phyloP scores from a whole-genome alignment of 2,329 filamentous ascomycete species.

The Falciphora oryzae region DNA sequence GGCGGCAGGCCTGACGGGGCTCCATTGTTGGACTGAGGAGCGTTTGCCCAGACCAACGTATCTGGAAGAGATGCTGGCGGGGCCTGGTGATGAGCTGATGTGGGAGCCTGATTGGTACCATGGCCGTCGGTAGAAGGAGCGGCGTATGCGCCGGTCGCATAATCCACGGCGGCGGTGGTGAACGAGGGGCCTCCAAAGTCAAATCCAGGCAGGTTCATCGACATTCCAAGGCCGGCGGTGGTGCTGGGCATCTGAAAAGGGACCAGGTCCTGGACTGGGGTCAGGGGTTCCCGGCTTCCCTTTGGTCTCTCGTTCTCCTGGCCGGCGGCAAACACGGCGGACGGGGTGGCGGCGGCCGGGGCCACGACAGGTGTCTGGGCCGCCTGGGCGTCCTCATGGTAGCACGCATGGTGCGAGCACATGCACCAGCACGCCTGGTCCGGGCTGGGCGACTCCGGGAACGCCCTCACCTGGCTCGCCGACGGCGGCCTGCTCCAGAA shows the following conservation, averaged over 20 bases:
- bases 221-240: conserved; percentile 21
- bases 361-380: conserved; percentile 17
- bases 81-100: conserved; percentile 15
- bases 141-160: not conserved
- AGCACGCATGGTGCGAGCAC: conserved; percentile 59
- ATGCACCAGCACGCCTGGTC: conserved; percentile 51
- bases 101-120: conserved; percentile 9
- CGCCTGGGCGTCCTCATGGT: conserved; percentile 44
- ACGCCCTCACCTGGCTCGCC: conserved; percentile 21
- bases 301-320: conserved; percentile 51
- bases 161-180: conserved; percentile 18
- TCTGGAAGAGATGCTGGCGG: conserved; percentile 46
- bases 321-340: conserved; percentile 23
- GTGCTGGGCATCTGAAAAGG: conserved; percentile 34
- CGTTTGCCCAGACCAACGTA: conserved; percentile 46
- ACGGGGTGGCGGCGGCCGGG: conserved; percentile 15
- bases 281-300: conserved; percentile 43
- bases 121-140: conserved; percentile 4
- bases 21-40: conserved; percentile 33
- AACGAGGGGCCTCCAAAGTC: conserved; percentile 30
- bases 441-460: conserved; percentile 24
- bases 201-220: conserved; percentile 29
- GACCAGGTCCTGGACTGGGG: conserved; percentile 40
- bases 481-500: conserved; percentile 47
- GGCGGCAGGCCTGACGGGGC: conserved; percentile 33